phyloP scores from a whole-genome alignment of 805 yeast species.

The Ogataea minuta region DNA sequence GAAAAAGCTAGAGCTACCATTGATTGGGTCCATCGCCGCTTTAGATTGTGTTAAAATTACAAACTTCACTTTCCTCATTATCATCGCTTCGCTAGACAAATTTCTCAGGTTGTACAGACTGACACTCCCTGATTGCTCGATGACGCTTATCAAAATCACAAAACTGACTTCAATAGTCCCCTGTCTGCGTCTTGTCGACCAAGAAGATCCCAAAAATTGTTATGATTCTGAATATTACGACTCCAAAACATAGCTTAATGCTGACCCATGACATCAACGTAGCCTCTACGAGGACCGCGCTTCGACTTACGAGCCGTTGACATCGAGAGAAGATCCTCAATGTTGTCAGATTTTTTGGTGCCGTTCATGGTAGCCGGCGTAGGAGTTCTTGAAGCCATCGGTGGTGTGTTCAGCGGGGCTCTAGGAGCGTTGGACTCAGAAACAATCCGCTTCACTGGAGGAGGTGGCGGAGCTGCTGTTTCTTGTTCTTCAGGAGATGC shows the following conservation, averaged over 20 bases:
- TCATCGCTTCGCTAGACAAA: constrained; percentile 26
- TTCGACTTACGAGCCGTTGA: constrained; percentile 44
- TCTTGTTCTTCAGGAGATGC: constrained; percentile 64
- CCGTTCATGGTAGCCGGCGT: constrained; percentile 3
- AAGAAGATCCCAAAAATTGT: constrained; percentile 3
- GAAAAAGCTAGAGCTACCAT: constrained; percentile 21
- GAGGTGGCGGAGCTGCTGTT: constrained; percentile 57
- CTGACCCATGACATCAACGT: constrained; percentile 62
- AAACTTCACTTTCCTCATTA: constrained; percentile 15
- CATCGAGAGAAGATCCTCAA: constrained; percentile 31
- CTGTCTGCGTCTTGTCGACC: constrained; percentile 15
- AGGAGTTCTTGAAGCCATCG: constrained; percentile 4
- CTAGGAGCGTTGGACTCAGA: constrained; percentile 4
- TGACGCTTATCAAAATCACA: constrained; percentile 12
- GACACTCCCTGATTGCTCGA: constrained; percentile 7
- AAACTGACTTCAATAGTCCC: constrained; percentile 23
- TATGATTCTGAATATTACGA: constrained; percentile 20
- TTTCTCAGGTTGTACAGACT: constrained; percentile 21
- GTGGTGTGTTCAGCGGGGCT: constrained; percentile 8
- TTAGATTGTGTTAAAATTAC: constrained; percentile 12
- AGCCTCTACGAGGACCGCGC: constrained; percentile 55
- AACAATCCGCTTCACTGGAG: constrained; percentile 43
- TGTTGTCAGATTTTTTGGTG: constrained; percentile 24
- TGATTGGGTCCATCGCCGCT: constrained; percentile 27
- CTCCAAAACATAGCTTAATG: constrained; percentile 8